These are phyloP conservation scores for Candida oleophila DNA, from an alignment of 805 yeast species.

Conservation along the genomic window DNA sequence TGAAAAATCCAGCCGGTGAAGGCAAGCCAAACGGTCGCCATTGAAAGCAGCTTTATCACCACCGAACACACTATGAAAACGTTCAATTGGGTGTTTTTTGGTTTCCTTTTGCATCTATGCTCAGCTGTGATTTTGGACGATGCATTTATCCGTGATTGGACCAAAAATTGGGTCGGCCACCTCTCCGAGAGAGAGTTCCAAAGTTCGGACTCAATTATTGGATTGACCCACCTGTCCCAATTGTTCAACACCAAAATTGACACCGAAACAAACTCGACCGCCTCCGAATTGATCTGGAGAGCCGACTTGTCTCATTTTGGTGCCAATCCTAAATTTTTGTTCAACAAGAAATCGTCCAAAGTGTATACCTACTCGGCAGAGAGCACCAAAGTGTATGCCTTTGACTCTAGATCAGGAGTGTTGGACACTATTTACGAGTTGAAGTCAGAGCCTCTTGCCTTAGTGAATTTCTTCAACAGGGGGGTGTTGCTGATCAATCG, in stretches of 20 bases:
- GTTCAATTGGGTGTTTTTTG: neutral
- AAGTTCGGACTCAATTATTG: conserved; percentile 11
- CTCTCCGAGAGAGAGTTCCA: conserved; percentile 16
- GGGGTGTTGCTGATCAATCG: conserved; percentile 13
- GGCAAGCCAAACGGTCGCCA: neutral
- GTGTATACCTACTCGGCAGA: conserved; percentile 15
- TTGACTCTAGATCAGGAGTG: conserved; percentile 13
- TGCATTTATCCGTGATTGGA: conserved; percentile 58
- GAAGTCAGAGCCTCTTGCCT: conserved; percentile 8
- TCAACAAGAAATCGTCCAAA: conserved; percentile 6
- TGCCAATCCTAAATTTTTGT: conserved; percentile 8
- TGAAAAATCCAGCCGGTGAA: too few relatives aligned
- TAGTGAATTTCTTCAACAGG: conserved; percentile 11
- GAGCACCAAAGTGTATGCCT: conserved; percentile 10
- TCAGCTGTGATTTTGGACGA: conserved; percentile 44
- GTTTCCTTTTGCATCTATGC: neutral
- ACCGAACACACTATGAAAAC: neutral
- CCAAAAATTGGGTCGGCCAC: conserved; percentile 44
- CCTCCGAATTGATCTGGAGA: conserved; percentile 14
- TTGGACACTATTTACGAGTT: conserved; percentile 8
- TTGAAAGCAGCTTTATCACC: neutral
- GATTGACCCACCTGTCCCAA: conserved; percentile 13
- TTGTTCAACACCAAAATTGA: conserved; percentile 9
- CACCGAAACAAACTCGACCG: conserved; percentile 1
- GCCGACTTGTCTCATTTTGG: conserved; percentile 15